phyloP scores from a whole-genome alignment of 1,139 yeast genomes.

The Suhomyces yuchorum region DNA sequence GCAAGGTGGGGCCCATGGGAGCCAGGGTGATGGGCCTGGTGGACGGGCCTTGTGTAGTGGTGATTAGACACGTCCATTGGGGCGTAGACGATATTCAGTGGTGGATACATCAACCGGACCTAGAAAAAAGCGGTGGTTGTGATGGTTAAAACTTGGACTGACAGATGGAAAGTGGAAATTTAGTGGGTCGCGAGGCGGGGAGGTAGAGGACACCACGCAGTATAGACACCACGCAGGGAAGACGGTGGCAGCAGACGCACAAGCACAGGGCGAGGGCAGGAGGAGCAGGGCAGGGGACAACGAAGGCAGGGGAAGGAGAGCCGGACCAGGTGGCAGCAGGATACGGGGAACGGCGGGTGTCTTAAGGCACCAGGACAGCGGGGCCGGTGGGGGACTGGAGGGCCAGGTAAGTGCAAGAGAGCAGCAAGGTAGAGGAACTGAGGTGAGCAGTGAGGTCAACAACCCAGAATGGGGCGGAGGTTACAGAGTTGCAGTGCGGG shows the following conservation, averaged over 20 bases:
- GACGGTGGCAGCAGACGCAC: background rate
- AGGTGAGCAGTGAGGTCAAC: background rate
- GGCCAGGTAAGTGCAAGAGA: too few species aligned
- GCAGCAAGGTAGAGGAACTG: background rate
- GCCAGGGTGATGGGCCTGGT: background rate
- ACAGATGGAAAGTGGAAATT: background rate
- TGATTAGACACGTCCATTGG: constrained; percentile 11
- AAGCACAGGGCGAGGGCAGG: background rate
- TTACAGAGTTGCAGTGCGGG: background rate
- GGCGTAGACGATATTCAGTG: constrained; percentile 10
- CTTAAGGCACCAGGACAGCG: too few species aligned
- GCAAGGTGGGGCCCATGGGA: constrained; percentile 1
- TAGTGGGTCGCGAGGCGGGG: constrained; percentile 4
- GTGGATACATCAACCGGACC: constrained; percentile 10
- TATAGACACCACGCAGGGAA: background rate
- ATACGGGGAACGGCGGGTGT: too few species aligned
- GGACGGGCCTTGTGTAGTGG: constrained; percentile 7
- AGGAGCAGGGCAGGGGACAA: too few species aligned
- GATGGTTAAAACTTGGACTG: background rate
- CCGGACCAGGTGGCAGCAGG: too few species aligned
- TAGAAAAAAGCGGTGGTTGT: background rate
- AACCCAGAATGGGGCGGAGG: background rate
- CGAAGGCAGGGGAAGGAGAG: too few species aligned
- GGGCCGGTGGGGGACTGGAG: too few species aligned
- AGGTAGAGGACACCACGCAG: constrained; percentile 4